These are phyloP conservation scores for Amaranthus hypochondriacus DNA, from an alignment of 148 eudicot genomes.

Conservation along the genomic window DNA sequence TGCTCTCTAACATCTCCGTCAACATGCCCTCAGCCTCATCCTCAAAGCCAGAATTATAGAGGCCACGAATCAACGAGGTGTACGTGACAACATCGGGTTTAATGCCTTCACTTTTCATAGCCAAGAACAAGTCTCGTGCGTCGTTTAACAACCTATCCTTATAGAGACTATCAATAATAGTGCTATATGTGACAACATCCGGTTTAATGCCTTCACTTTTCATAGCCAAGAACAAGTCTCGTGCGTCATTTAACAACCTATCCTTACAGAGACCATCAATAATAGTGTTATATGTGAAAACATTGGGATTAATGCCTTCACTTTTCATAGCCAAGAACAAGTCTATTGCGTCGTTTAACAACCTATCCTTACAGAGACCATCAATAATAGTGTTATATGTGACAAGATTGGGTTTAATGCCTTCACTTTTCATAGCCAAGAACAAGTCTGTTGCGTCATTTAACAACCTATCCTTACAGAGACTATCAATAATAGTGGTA, in stretches of 20 bases:
- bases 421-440: too few species aligned
- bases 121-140: constrained; percentile 6
- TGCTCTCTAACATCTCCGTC: constrained; percentile 7
- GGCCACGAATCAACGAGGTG: constrained; percentile 17
- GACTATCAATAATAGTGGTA: constrained; percentile 1
- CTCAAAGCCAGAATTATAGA: not conserved
- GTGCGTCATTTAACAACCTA: too few species aligned
- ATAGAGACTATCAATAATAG: constrained; percentile 20
- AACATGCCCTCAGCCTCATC: not conserved
- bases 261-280: not conserved
- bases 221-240: too few species aligned
- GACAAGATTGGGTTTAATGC: too few species aligned
- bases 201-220: too few species aligned
- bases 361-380: too few species aligned
- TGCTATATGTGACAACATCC: too few species aligned
- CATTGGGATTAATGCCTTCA: too few species aligned
- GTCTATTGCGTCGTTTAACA: too few species aligned
- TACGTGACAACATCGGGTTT: constrained; percentile 14
- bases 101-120: constrained; percentile 10
- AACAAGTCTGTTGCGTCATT: too few species aligned
- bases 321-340: too few species aligned
- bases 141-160: not conserved
- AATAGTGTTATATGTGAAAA: constrained; percentile 16
- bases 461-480: too few species aligned
- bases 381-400: constrained; percentile 13